Conservation (phyloP, 345 rosid species). For the Passiflora organensis region DNA sequence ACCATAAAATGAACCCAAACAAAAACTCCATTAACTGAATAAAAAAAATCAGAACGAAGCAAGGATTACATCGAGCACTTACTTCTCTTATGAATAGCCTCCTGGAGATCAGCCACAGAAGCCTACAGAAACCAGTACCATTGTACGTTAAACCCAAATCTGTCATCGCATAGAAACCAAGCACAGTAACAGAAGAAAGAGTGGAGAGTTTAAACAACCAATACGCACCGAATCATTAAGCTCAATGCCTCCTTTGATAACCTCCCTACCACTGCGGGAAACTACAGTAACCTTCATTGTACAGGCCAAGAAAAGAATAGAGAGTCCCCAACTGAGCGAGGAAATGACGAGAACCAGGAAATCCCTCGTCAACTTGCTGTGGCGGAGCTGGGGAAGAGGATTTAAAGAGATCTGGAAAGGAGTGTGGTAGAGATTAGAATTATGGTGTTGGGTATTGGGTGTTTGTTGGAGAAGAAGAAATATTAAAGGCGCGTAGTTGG, state of each 20-base stretch:
- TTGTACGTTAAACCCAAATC: slow-evolving; percentile 1
- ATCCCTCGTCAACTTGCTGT: slow-evolving; percentile 2
- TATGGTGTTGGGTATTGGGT: slow-evolving; percentile 4
- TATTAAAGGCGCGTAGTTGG: slow-evolving; percentile 20
- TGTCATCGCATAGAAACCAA: slow-evolving; percentile 1
- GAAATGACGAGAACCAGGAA: neutral
- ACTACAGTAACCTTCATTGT: slow-evolving; percentile 74
- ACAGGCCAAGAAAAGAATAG: slow-evolving; percentile 22
- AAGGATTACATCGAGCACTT: slow-evolving; percentile 13
- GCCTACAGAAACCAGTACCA: slow-evolving; percentile 47
- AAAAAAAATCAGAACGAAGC: no score
- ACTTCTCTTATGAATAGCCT: slow-evolving; percentile 81
- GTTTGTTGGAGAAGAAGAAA: neutral
- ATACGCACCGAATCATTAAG: slow-evolving; percentile 62
- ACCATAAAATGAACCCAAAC: no score
- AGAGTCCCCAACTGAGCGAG: slow-evolving; percentile 35
- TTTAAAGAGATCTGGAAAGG: neutral
- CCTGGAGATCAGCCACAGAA: slow-evolving; percentile 87
- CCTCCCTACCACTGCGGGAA: slow-evolving; percentile 83
- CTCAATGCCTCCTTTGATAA: slow-evolving; percentile 68
- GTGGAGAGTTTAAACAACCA: neutral
- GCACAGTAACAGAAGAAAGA: slow-evolving; percentile 4
- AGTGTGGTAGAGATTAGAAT: no score
- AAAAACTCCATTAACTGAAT: no score
- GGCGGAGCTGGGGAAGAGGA: neutral